These are phyloP conservation scores for Linum lewisii DNA, from an alignment of 345 rosid species.

Conservation along the genomic window DNA sequence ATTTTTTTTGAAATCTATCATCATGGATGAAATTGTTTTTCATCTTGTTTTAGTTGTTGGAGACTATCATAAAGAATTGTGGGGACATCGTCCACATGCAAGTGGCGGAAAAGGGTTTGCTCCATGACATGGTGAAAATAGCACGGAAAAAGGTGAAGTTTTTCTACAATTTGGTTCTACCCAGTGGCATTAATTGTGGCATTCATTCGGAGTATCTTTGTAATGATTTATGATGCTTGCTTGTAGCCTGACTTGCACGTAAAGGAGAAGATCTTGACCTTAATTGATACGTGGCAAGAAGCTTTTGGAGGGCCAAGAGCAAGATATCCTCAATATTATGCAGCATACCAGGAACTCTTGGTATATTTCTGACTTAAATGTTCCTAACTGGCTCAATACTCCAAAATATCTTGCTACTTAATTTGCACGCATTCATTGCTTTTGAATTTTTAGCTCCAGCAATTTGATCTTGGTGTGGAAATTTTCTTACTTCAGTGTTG, in stretches of 20 bases:
- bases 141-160: slow-evolving; percentile 78
- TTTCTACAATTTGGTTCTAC: slow-evolving; percentile 8
- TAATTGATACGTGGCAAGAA: slow-evolving; percentile 99
- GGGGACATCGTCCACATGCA: slow-evolving; percentile 99
- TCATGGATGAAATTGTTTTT: slow-evolving; percentile 10
- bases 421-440: slow-evolving; percentile 2
- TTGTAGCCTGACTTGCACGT: slow-evolving; percentile 77
- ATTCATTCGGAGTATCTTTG: slow-evolving; percentile 17
- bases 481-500: slow-evolving; percentile 6
- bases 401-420: slow-evolving; percentile 1
- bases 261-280: slow-evolving; percentile 83
- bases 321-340: slow-evolving; percentile 96
- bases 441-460: background rate
- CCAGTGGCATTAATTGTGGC: slow-evolving; percentile 9
- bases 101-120: slow-evolving; percentile 94
- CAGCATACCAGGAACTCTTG: slow-evolving; percentile 95
- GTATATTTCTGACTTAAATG: slow-evolving; percentile 31
- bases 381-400: slow-evolving; percentile 10
- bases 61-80: slow-evolving; percentile 94
- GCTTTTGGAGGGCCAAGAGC: slow-evolving; percentile 97
- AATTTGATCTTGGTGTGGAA: slow-evolving; percentile 3
- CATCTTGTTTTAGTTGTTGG: slow-evolving; percentile 57
- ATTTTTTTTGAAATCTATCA: background rate
- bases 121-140: slow-evolving; percentile 92
- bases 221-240: slow-evolving; percentile 22